These are phyloP conservation scores for Neoboletus magnificus DNA, from an alignment of 768 basidiomycete genomes.

Conservation along the genomic window DNA sequence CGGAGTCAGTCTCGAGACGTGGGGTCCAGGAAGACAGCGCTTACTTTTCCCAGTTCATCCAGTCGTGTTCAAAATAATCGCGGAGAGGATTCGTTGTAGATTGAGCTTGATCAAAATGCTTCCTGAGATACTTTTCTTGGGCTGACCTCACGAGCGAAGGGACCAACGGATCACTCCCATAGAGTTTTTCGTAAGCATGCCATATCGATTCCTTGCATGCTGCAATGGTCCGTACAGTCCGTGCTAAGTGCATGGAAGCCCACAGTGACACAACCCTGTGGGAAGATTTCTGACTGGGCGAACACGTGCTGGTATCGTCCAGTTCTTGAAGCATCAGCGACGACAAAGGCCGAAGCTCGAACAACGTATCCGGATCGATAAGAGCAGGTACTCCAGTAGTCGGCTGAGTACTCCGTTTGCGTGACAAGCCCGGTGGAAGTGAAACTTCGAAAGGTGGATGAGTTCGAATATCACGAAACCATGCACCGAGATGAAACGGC, in stretches of 20 bases:
- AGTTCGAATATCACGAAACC: conserved; percentile 52
- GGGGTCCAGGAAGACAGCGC: conserved; percentile 15
- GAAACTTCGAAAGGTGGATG: conserved; percentile 48
- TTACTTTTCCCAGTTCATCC: conserved; percentile 70
- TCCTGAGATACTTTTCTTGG: conserved; percentile 26
- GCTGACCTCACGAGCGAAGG: conserved; percentile 38
- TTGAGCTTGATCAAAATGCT: conserved; percentile 16
- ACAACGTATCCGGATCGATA: conserved; percentile 28
- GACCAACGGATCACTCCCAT: conserved; percentile 38
- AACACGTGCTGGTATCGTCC: conserved; percentile 25
- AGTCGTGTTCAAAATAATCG: conserved; percentile 62
- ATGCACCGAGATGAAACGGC: conserved; percentile 61
- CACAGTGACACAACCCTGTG: conserved; percentile 39
- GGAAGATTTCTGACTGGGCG: conserved; percentile 16
- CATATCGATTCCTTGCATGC: conserved; percentile 72
- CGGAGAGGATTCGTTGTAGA: conserved; percentile 37
- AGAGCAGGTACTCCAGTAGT: conserved; percentile 18
- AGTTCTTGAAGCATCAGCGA: conserved; percentile 21
- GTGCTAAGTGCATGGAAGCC: conserved; percentile 65
- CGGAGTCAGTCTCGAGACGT: conserved; percentile 7
- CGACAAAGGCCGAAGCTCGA: conserved; percentile 32
- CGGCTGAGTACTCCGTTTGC: conserved; percentile 16
- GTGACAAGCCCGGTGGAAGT: conserved; percentile 51
- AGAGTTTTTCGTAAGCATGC: conserved; percentile 54
- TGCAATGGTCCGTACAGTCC: conserved; percentile 50